These are phyloP conservation scores for Nyctanthes arbortristis DNA, from an alignment of 257 asterid genomes.

Conservation along the genomic window DNA sequence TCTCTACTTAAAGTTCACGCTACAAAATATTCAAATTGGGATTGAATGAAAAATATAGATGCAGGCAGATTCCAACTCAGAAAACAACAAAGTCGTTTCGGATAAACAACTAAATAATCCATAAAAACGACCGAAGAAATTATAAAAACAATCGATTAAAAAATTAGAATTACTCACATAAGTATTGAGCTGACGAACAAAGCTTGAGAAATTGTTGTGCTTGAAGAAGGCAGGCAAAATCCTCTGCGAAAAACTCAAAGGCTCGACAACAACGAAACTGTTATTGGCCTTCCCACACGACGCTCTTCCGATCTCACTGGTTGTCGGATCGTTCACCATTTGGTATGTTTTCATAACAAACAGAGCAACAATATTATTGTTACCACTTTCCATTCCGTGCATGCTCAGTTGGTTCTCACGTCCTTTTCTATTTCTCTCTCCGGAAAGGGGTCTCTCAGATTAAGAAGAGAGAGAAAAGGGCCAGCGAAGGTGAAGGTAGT, in stretches of 20 bases:
- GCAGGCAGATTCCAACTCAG: not conserved
- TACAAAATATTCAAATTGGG: not conserved
- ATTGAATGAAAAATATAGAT: not conserved
- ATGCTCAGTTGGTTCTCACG: not conserved
- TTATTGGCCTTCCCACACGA: conserved; percentile 67
- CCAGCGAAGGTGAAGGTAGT: not conserved
- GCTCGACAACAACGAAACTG: conserved; percentile 67
- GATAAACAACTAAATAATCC: not conserved
- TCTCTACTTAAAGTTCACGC: no score
- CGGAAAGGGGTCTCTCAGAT: not conserved
- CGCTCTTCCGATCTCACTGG: conserved; percentile 52
- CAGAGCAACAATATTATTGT: conserved; percentile 44
- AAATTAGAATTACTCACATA: conserved; percentile 50
- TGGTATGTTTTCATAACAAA: conserved; percentile 85
- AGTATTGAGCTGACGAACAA: conserved; percentile 90
- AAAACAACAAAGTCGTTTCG: not conserved
- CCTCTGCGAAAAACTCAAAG: conserved; percentile 64
- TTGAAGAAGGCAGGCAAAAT: conserved; percentile 75
- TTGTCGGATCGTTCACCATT: conserved; percentile 73
- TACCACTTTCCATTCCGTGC: conserved; percentile 41
- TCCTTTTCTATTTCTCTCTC: not conserved
- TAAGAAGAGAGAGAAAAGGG: not conserved
- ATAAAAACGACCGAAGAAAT: not conserved
- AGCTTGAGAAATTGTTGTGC: conserved; percentile 94
- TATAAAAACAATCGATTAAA: not conserved